These are phyloP conservation scores for Xylaria sp. DNA, from an alignment of 2,329 filamentous ascomycete species.

Conservation along the genomic window DNA sequence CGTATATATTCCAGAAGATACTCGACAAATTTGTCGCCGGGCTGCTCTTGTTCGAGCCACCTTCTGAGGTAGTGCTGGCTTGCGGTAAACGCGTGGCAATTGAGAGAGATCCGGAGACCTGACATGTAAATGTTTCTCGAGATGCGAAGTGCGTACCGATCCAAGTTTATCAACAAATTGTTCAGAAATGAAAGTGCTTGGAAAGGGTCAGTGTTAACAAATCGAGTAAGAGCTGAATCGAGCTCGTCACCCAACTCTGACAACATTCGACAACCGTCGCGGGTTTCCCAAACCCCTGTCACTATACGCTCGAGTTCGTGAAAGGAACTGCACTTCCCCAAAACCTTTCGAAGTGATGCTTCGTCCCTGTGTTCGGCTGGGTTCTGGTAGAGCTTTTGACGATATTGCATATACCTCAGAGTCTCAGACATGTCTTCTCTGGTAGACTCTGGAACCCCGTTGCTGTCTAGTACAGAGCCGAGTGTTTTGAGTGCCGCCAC, in stretches of 20 bases:
- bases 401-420: slow-evolving; percentile 28
- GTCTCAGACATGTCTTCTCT: slow-evolving; percentile 16
- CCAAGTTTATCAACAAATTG: slow-evolving; percentile 36
- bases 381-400: slow-evolving; percentile 12
- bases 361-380: neutral
- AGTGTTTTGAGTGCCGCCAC: slow-evolving; percentile 1
- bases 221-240: neutral
- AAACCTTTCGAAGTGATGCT: slow-evolving; percentile 1
- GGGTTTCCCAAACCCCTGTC: slow-evolving; percentile 17
- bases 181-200: slow-evolving; percentile 37
- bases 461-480: slow-evolving; percentile 18
- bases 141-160: slow-evolving; percentile 22
- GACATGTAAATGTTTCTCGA: slow-evolving; percentile 29
- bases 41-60: neutral
- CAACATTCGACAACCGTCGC: slow-evolving; percentile 18
- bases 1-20: neutral
- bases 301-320: slow-evolving; percentile 27
- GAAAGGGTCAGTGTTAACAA: slow-evolving; percentile 16
- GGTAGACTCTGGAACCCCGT: slow-evolving; percentile 28
- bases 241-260: slow-evolving; percentile 8
- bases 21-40: neutral
- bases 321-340: slow-evolving; percentile 16
- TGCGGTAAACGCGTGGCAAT: slow-evolving; percentile 15
- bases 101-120: slow-evolving; percentile 30
- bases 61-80: slow-evolving; percentile 18